These are phyloP conservation scores for Pleurotus tuoliensis DNA, from an alignment of 768 basidiomycete genomes.

Conservation along the genomic window DNA sequence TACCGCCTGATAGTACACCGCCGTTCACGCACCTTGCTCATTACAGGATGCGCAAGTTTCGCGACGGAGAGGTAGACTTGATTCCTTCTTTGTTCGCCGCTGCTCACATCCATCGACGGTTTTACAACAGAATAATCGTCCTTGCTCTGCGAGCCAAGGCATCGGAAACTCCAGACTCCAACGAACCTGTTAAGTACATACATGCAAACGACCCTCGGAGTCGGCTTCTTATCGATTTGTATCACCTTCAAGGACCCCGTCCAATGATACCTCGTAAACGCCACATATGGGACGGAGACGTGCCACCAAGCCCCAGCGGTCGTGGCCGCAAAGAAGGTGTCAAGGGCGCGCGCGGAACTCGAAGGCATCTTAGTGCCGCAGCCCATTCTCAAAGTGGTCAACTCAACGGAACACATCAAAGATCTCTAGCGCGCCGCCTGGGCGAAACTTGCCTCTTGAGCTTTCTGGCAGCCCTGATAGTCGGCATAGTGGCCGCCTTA, in stretches of 20 bases:
- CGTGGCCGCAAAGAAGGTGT: conserved; percentile 17
- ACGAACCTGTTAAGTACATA: conserved; percentile 8
- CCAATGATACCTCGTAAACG: conserved; percentile 34
- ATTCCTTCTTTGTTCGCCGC: neutral
- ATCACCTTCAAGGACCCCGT: conserved; percentile 31
- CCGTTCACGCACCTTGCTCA: conserved; percentile 30
- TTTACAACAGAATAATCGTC: conserved; percentile 23
- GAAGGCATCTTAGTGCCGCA: conserved; percentile 13
- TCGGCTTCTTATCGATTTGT: conserved; percentile 31
- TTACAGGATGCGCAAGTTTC: conserved; percentile 29
- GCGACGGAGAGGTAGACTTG: conserved; percentile 32
- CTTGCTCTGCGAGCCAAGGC: conserved; percentile 22
- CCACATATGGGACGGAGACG: conserved; percentile 30
- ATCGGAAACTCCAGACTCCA: conserved; percentile 4
- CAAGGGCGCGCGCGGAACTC: neutral
- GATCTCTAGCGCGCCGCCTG: conserved; percentile 30
- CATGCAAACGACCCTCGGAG: conserved; percentile 25
- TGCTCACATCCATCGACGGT: neutral
- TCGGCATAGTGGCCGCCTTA: conserved; percentile 23
- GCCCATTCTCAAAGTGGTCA: conserved; percentile 20
- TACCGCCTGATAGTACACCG: conserved; percentile 27
- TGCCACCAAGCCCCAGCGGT: conserved; percentile 22
- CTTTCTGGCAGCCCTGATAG: conserved; percentile 27
- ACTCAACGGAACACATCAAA: neutral
- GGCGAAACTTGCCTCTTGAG: conserved; percentile 18